Conservation (phyloP, 1,139 yeast genomes). For the Hansenula sp. region DNA sequence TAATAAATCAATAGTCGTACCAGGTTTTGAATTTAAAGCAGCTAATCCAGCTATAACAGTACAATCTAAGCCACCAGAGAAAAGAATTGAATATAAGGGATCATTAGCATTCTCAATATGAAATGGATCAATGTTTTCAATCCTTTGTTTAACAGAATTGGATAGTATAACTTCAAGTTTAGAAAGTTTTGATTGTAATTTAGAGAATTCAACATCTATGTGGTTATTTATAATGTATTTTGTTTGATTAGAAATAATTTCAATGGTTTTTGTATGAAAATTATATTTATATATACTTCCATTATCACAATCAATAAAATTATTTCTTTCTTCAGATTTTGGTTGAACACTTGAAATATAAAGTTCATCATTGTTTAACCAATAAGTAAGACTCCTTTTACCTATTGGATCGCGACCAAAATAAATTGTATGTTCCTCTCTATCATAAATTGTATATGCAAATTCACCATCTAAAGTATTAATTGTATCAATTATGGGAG, state of each 20-base stretch:
- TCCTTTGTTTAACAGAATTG: slow-evolving; percentile 45
- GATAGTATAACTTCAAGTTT: slow-evolving; percentile 28
- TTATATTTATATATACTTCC: slow-evolving; percentile 45
- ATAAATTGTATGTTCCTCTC: slow-evolving; percentile 36
- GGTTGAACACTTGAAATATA: slow-evolving; percentile 44
- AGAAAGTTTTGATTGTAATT: slow-evolving; percentile 13
- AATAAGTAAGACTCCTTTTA: slow-evolving; percentile 64
- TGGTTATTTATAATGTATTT: slow-evolving; percentile 17
- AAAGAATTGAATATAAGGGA: slow-evolving; percentile 53
- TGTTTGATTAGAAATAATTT: slow-evolving; percentile 6
- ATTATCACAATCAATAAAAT: slow-evolving; percentile 48
- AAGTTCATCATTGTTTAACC: slow-evolving; percentile 28
- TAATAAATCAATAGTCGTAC: slow-evolving; percentile 57
- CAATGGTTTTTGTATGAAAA: slow-evolving; percentile 16
- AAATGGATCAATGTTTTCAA: slow-evolving; percentile 55
- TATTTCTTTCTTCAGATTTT: slow-evolving; percentile 19
- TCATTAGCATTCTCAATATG: slow-evolving; percentile 25
- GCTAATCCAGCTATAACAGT: slow-evolving; percentile 59
- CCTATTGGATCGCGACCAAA: slow-evolving; percentile 88
- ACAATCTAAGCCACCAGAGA: slow-evolving; percentile 95
- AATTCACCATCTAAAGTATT: slow-evolving; percentile 71
- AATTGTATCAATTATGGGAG: slow-evolving; percentile 30
- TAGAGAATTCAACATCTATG: slow-evolving; percentile 13
- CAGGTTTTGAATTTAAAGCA: slow-evolving; percentile 24
- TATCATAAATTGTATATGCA: slow-evolving; percentile 56